Evolutionary conservation across 2,329 filamentous ascomycete genomes (phyloP), one percentile per base, ranked within the genome.

Genomic region (Trematosphaeria pertusa): DNA sequence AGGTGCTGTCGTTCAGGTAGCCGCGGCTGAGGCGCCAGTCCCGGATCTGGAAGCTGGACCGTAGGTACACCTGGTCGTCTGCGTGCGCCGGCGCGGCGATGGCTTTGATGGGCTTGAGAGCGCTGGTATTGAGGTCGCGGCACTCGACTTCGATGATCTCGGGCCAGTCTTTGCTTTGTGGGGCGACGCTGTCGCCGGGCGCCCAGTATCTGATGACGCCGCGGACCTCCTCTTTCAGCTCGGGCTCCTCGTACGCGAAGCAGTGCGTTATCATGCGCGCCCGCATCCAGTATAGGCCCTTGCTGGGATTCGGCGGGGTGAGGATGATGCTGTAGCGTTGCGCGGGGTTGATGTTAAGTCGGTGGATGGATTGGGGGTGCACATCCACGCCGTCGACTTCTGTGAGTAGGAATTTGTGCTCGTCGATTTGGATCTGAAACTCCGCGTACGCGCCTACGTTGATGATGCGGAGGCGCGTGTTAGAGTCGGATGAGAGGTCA

Each of bases 401-500:
- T 2, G 84, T 84, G 30, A 89, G 72, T 26, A 78, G 75, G 39
- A 86, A 78, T 37, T 75, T 64, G 51, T 89, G 87, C 54, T 85
- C 80, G 51, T 89, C 87, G 30, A 89, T 72, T 37, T 83, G 81
- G 46, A 81, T 72, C 41, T 75, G 74, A 50, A 80, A 78, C 9
- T 74, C 74, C 1, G 76, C 74, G 72, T 90, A 91, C 12, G 87
- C 88, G 11, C 85, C 87, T 15, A 90, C 82, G 58, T 90, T 91
- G 58, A 90, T 76, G 48, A 91, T 76, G 33, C 86, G 85, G 58
- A 93, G 79, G 7, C 90, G 74, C 48, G 92, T 92, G 0, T 86
- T 92, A 60, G 77, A 67, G 2, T 78, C 73, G 2, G 74, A 67
- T 1, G 72, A 64, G 1, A 78, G 58, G 12, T 62, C 46, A 37